Conservation (phyloP, 2,329 filamentous ascomycete species). For the Graphium sp. region DNA sequence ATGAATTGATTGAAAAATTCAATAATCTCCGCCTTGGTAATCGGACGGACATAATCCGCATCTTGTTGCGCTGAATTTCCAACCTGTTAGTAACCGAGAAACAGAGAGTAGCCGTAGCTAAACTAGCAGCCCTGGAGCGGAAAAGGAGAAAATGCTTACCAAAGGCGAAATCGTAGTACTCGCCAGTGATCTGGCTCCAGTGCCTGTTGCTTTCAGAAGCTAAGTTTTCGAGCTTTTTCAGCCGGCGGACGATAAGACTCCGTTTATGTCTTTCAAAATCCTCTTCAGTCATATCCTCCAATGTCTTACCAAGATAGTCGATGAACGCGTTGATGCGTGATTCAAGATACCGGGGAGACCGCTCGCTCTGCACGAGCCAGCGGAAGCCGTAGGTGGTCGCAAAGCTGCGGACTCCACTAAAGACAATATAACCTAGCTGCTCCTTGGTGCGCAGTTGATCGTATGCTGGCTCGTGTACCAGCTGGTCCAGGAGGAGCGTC, state of each 20-base stretch:
- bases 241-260: constrained; percentile 68
- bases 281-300: constrained; percentile 61
- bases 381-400: constrained; percentile 72
- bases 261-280: constrained; percentile 87
- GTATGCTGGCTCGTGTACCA: constrained; percentile 85
- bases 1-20: constrained; percentile 67
- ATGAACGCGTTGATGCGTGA: constrained; percentile 78
- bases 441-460: constrained; percentile 93
- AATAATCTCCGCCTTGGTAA: constrained; percentile 67
- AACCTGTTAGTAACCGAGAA: constrained; percentile 5
- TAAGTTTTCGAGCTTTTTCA: constrained; percentile 88
- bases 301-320: constrained; percentile 41
- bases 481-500: constrained; percentile 68
- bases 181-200: constrained; percentile 71
- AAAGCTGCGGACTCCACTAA: constrained; percentile 56
- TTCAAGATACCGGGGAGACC: constrained; percentile 68
- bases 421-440: constrained; percentile 93
- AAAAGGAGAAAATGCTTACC: constrained; percentile 31
- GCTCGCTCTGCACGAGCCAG: constrained; percentile 87
- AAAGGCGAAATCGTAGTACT: constrained; percentile 80
- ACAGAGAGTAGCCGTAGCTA: constrained; percentile 1
- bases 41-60: constrained; percentile 51
- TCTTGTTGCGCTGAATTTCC: constrained; percentile 48
- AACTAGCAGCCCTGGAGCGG: not conserved
- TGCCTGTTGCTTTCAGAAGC: constrained; percentile 68